Conservation (phyloP, 2,329 filamentous ascomycete species). For the Botrytis sinoallii region DNA sequence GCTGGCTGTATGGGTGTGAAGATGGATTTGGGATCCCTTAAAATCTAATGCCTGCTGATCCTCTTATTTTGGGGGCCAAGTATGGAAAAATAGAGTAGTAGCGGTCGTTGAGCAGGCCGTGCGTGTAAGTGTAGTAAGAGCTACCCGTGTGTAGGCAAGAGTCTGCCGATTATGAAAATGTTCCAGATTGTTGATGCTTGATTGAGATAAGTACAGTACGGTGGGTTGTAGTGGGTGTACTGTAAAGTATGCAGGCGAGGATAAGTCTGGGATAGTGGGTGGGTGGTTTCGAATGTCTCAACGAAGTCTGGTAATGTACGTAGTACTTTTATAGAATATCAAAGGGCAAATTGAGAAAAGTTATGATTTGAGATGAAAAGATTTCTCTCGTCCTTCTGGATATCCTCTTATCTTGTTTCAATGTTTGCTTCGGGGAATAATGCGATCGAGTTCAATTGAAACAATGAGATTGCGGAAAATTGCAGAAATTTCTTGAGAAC, state of each 20-base stretch:
- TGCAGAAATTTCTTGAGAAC: constrained; percentile 19
- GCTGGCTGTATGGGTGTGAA: background rate
- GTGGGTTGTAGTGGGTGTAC: background rate
- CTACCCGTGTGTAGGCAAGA: background rate
- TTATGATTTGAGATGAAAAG: background rate
- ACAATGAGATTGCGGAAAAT: constrained; percentile 19
- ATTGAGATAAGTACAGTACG: constrained; percentile 3
- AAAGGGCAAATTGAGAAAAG: background rate
- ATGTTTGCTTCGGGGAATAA: constrained; percentile 15
- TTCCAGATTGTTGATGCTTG: background rate
- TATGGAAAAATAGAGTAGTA: background rate
- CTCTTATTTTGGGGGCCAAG: constrained; percentile 9
- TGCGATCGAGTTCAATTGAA: constrained; percentile 18
- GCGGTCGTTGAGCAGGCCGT: constrained; percentile 12
- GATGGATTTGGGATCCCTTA: background rate
- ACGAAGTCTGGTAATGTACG: background rate
- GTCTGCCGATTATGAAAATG: background rate
- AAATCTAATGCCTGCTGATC: constrained; percentile 7
- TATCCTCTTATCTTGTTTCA: constrained; percentile 15
- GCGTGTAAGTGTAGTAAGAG: constrained; percentile 8
- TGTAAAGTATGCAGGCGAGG: constrained; percentile 12
- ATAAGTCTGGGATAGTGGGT: constrained; percentile 7
- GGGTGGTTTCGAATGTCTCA: background rate
- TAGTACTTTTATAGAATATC: background rate
- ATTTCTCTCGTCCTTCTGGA: background rate